Evolutionary conservation across 1,284 basidiomycete genomes (phyloP), one percentile per base, ranked within the genome.

Genomic region (Ceratobasidium sp.): DNA sequence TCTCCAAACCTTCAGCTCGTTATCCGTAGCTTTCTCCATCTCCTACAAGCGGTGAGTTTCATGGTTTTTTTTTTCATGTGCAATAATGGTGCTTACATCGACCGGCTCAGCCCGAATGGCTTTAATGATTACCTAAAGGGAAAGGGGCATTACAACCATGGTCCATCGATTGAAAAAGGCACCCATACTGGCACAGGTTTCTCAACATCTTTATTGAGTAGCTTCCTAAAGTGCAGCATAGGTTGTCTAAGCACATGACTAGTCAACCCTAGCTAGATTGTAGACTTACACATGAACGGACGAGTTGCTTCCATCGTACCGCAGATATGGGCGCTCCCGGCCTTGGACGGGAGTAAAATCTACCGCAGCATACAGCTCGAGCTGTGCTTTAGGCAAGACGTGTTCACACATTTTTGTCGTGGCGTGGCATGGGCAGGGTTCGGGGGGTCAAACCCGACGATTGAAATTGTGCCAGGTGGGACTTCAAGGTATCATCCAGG

Each of bases 1-100:
- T 27, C 62, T 64, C 62, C 62, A 64, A 12, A 64, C 10, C 41
- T n/a, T 64, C 41, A 64, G 62, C 38, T 64, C 62, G 41, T 64
- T 64, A 5, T 38, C 18, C 12, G 23, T 38, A 3, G 38, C 62
- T 27, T 64, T n/a, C 10, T 12, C 20, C 14, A 3, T 5, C 4
- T 64, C 41, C 62, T 64, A 46, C 20, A 27, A 16, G 23, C n/a
- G 18, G 10, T 14, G 12, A 27, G n/a, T 23, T 27, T 57, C n/a
- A 12, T 4, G n/a, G 3, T 0, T 1, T 2, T 16, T 12, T 33
- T 30, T 4, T n/a, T 5, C 27, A 27, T 14, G n/a, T 3, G n/a
- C 12, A 12, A 52, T 23, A 6, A 27, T 10, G n/a, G 6, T 4
- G 46, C 41, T 46, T 44, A 44, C 62, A 14, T 64, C 62, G 20